phyloP scores from a whole-genome alignment of 2,329 filamentous ascomycete species.

The Colletotrichum higginsianum region DNA sequence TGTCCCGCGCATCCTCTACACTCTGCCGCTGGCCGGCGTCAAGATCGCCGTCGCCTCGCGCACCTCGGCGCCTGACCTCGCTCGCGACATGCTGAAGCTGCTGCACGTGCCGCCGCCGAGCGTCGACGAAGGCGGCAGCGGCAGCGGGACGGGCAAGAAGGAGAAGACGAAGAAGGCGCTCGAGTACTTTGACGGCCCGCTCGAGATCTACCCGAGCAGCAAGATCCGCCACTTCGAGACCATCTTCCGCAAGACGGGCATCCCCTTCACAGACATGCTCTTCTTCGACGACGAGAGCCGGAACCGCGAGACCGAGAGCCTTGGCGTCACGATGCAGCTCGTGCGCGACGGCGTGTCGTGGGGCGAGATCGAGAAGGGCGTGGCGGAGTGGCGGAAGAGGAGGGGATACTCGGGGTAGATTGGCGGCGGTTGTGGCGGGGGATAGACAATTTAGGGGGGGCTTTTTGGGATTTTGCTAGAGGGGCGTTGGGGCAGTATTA shows the following conservation, averaged over 20 bases:
- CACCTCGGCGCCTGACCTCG: constrained; percentile 84
- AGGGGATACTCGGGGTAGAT: constrained; percentile 61
- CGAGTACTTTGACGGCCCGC: constrained; percentile 71
- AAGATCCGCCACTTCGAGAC: constrained; percentile 90
- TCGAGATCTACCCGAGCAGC: constrained; percentile 81
- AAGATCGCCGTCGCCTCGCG: constrained; percentile 83
- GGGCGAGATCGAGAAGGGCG: constrained; percentile 83
- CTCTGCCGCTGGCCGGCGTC: constrained; percentile 64
- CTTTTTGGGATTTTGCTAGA: background rate
- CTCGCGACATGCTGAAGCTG: constrained; percentile 83
- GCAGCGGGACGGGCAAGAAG: constrained; percentile 43
- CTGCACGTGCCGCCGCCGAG: constrained; percentile 69
- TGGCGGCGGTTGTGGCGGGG: no score
- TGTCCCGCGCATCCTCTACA: constrained; percentile 76
- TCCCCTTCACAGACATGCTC: constrained; percentile 87
- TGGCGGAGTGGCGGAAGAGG: constrained; percentile 85
- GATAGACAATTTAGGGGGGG: no score
- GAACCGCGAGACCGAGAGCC: constrained; percentile 83
- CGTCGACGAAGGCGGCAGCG: constrained; percentile 42
- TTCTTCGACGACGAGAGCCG: constrained; percentile 96
- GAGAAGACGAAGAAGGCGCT: constrained; percentile 63
- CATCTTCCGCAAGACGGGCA: constrained; percentile 78
- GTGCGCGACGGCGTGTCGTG: constrained; percentile 84
- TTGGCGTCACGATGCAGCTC: constrained; percentile 89
- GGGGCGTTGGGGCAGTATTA: background rate